Conservation (phyloP, 257 asterid species). For the Asclepias syriaca region DNA sequence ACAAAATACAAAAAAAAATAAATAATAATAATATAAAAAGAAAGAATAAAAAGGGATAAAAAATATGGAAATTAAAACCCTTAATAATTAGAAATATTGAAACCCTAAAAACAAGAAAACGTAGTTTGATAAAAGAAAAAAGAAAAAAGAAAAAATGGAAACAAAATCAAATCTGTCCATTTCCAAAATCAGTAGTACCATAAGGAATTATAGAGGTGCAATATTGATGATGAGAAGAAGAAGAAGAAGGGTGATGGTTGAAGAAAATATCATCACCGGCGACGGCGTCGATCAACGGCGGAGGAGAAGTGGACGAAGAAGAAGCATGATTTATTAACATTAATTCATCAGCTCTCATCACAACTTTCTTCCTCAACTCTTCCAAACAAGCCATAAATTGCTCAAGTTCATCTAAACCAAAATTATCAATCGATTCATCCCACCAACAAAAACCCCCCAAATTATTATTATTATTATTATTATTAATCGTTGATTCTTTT, state of each 20-base stretch:
- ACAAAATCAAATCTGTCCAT: conserved; percentile 5
- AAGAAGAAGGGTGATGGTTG: neutral
- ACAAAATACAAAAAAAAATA: too few relatives aligned
- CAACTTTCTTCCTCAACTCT: conserved; percentile 27
- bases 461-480: neutral
- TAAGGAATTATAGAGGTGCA: conserved; percentile 12
- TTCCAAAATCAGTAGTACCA: conserved; percentile 8
- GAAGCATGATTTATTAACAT: conserved; percentile 13
- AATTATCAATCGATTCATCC: conserved; percentile 26
- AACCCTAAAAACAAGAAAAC: neutral
- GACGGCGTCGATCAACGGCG: neutral
- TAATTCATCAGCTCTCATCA: conserved; percentile 21
- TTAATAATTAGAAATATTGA: neutral
- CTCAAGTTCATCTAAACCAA: conserved; percentile 43
- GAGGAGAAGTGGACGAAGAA: neutral
- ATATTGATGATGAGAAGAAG: neutral
- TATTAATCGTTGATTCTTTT: too few relatives aligned
- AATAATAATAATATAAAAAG: too few relatives aligned
- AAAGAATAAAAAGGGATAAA: too few relatives aligned
- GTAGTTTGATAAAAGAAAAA: too few relatives aligned
- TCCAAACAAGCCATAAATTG: conserved; percentile 26
- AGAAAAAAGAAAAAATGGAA: neutral
- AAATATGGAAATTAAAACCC: neutral
- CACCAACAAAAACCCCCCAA: conserved; percentile 37
- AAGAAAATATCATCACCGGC: conserved; percentile 4